Percentiles rank a stretch among this genome's conserved stretches.
These are phyloP conservation scores for Capsella bursapastoris DNA, from an alignment of 345 rosid species.

Conservation along the genomic window DNA sequence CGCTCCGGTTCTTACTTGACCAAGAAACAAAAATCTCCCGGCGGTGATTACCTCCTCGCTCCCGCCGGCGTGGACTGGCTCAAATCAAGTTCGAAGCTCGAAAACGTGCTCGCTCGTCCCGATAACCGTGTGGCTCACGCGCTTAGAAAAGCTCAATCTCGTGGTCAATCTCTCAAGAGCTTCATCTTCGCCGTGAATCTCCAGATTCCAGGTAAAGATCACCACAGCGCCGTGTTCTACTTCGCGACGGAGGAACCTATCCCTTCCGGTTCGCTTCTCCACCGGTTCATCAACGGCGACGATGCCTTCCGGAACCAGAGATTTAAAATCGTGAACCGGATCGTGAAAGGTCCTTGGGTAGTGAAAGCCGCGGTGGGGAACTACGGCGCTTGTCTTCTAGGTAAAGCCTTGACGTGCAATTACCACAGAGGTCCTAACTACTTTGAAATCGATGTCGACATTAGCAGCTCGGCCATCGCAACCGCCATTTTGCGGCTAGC, in stretches of 20 bases:
- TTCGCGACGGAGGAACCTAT: slow-evolving; percentile 80
- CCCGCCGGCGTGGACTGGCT: slow-evolving; percentile 97
- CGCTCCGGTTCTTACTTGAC: slow-evolving; percentile 65
- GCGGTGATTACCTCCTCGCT: slow-evolving; percentile 73
- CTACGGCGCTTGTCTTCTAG: slow-evolving; percentile 83
- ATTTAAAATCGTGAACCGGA: slow-evolving; percentile 87
- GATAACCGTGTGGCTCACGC: slow-evolving; percentile 81
- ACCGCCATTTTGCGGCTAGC: slow-evolving; percentile 76
- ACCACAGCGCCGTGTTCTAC: slow-evolving; percentile 85
- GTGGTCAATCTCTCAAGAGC: slow-evolving; percentile 64
- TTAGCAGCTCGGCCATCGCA: slow-evolving; percentile 76
- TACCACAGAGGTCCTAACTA: slow-evolving; percentile 82
- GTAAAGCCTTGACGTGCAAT: slow-evolving; percentile 77
- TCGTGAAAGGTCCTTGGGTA: slow-evolving; percentile 94
- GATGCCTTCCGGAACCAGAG: slow-evolving; percentile 81
- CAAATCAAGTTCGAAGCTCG: slow-evolving; percentile 62
- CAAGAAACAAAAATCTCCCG: slow-evolving; percentile 63
- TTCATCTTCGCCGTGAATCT: slow-evolving; percentile 85
- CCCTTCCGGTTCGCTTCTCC: slow-evolving; percentile 61
- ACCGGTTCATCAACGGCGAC: slow-evolving; percentile 76
- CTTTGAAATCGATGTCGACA: slow-evolving; percentile 86
- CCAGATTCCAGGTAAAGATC: slow-evolving; percentile 89
- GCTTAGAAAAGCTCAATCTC: slow-evolving; percentile 61
- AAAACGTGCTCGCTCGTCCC: slow-evolving; percentile 74
- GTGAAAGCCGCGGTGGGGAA: slow-evolving; percentile 80